phyloP scores from a whole-genome alignment of 2,329 filamentous ascomycete species.

The Berkeleyomyces rouxiae region DNA sequence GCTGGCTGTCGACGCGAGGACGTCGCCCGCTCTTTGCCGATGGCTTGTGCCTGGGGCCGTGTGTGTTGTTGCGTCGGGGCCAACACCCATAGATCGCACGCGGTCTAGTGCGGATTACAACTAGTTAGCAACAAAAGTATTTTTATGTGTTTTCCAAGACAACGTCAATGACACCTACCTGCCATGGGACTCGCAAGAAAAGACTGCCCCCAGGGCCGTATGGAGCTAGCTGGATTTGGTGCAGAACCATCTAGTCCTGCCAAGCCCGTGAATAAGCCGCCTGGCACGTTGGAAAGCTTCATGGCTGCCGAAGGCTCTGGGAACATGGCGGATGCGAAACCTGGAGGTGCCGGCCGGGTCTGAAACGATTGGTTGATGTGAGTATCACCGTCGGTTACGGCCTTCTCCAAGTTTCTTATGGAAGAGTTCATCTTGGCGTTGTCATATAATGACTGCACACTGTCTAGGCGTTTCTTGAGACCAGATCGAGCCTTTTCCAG shows the following conservation, averaged over 20 bases:
- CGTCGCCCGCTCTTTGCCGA: conserved; percentile 9
- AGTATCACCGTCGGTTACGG: conserved; percentile 27
- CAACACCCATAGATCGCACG: conserved; percentile 20
- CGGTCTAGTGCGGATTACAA: neutral
- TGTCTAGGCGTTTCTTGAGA: conserved; percentile 51
- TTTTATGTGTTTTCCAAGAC: neutral
- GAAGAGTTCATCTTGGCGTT: conserved; percentile 40
- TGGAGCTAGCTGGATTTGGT: neutral
- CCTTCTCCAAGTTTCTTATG: conserved; percentile 36
- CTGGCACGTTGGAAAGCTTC: neutral
- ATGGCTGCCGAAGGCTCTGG: neutral
- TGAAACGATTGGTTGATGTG: neutral
- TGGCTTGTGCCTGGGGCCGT: conserved; percentile 9
- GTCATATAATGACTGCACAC: conserved; percentile 50
- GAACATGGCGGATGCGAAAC: neutral
- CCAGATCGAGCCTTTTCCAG: conserved; percentile 49
- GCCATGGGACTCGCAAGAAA: neutral
- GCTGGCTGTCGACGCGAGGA: neutral
- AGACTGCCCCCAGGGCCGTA: neutral
- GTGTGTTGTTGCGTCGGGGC: conserved; percentile 16
- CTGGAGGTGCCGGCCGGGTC: neutral
- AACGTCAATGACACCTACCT: neutral
- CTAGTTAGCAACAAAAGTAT: neutral
- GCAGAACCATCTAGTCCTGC: neutral
- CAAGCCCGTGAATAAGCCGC: neutral